Conservation (phyloP, 495 filamentous ascomycete genomes). For the Aspergillus cavernicola region DNA sequence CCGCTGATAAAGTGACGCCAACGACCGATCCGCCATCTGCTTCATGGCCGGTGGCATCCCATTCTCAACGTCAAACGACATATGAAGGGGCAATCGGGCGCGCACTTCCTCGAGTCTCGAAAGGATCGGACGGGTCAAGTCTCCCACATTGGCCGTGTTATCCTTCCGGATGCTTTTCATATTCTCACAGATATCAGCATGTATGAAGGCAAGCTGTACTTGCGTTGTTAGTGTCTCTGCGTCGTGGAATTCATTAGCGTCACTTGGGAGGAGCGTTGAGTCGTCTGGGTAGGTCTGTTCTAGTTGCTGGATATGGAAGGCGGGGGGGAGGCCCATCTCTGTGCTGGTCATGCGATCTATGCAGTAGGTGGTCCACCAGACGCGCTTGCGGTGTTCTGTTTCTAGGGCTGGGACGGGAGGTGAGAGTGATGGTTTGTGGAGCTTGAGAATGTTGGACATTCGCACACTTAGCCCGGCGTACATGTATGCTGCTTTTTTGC, state of each 20-base stretch:
- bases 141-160: neutral
- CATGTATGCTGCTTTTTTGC: constrained; percentile 16
- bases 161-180: neutral
- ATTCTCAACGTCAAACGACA: constrained; percentile 2
- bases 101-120: neutral
- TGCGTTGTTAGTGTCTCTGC: neutral
- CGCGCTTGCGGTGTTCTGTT: constrained; percentile 15
- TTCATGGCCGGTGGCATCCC: neutral
- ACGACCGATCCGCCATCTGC: constrained; percentile 1
- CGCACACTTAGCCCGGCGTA: constrained; percentile 10
- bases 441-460: constrained; percentile 7
- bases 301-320: neutral
- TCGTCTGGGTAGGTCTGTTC: neutral
- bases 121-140: neutral
- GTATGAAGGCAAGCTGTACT: neutral
- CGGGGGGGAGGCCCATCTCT: constrained; percentile 5
- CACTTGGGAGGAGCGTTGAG: neutral
- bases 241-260: neutral
- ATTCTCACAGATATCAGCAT: neutral
- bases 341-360: constrained; percentile 18
- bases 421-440: neutral
- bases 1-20: neutral
- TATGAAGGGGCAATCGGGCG: neutral
- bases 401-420: neutral
- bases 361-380: constrained; percentile 18